These are phyloP conservation scores for Mollisia scopiformis DNA, from an alignment of 2,329 filamentous ascomycete species.

Conservation along the genomic window DNA sequence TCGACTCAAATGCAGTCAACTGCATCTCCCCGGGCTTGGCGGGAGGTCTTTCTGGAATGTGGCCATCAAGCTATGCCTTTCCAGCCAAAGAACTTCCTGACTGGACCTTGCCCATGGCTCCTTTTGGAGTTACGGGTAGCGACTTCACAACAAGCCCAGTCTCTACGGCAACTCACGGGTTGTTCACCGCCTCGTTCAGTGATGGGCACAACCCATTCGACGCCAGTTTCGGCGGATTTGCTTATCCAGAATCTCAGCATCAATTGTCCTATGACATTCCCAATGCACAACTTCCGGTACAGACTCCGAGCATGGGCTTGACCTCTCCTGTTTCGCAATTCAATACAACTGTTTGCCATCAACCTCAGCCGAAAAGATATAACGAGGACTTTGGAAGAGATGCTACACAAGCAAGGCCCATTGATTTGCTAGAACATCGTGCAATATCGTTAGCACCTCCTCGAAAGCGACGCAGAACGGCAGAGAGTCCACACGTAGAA, in stretches of 20 bases:
- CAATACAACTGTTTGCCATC: neutral
- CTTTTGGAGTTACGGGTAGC: neutral
- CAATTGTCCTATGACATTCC: neutral
- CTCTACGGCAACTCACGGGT: neutral
- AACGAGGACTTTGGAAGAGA: neutral
- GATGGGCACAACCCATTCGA: conserved; percentile 5
- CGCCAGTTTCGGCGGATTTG: neutral
- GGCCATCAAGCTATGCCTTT: neutral
- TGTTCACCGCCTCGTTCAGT: neutral
- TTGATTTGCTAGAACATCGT: neutral
- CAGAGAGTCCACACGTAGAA: neutral
- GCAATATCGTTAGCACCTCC: neutral
- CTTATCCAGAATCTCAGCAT: neutral
- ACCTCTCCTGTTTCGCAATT: neutral
- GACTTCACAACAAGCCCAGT: neutral
- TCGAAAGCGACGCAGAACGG: neutral
- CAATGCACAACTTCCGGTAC: neutral
- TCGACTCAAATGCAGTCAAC: neutral
- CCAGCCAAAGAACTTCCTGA: neutral
- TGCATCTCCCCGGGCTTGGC: too few relatives aligned
- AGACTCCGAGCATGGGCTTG: neutral
- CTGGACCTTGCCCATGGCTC: neutral
- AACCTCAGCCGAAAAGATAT: neutral
- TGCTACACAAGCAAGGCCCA: neutral
- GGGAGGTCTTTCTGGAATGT: neutral